Evolutionary conservation across 192 early-diverging fungal species (phyloP).

Genomic region (Linnemannia hyalina): DNA sequence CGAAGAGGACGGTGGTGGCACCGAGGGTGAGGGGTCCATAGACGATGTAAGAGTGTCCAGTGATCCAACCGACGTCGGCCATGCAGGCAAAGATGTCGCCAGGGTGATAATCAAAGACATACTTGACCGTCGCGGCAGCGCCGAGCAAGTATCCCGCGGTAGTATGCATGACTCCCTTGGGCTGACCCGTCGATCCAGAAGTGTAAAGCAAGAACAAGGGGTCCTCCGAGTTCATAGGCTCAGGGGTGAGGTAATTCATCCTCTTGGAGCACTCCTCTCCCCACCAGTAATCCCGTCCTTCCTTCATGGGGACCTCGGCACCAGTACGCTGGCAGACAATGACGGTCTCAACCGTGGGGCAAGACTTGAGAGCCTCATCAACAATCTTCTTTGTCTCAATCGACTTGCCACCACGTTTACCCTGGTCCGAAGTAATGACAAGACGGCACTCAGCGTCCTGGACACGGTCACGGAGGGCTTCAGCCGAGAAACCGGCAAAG

Average conservation of each 20-base stretch:
- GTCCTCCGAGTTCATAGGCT: slow-evolving; percentile 90
- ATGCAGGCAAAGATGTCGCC: slow-evolving; percentile 93
- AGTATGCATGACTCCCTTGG: slow-evolving; percentile 96
- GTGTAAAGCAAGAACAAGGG: slow-evolving; percentile 97
- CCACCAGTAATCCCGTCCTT: slow-evolving; percentile 93
- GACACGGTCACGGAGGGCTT: slow-evolving; percentile 93
- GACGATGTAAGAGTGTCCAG: slow-evolving; percentile 91
- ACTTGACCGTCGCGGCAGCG: slow-evolving; percentile 87
- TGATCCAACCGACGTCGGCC: slow-evolving; percentile 95
- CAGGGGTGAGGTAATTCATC: slow-evolving; percentile 89
- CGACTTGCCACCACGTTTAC: slow-evolving; percentile 89
- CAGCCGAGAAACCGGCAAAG: slow-evolving; percentile 97
- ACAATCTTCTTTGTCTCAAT: slow-evolving; percentile 94
- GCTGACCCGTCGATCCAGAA: slow-evolving; percentile 89
- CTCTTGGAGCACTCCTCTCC: slow-evolving; percentile 89
- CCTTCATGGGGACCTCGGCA: slow-evolving; percentile 80
- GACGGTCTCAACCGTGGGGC: slow-evolving; percentile 85
- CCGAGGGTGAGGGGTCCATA: slow-evolving; percentile 93
- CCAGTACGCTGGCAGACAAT: slow-evolving; percentile 95
- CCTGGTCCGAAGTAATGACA: slow-evolving; percentile 95
- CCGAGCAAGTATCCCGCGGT: slow-evolving; percentile 96
- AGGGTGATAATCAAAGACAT: slow-evolving; percentile 95
- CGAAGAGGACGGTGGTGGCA: slow-evolving; percentile 93
- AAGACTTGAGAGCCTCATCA: slow-evolving; percentile 86
- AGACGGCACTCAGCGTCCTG: slow-evolving; percentile 83